These are phyloP conservation scores for Auricularia sp. DNA, from an alignment of 768 basidiomycete species.

Conservation along the genomic window DNA sequence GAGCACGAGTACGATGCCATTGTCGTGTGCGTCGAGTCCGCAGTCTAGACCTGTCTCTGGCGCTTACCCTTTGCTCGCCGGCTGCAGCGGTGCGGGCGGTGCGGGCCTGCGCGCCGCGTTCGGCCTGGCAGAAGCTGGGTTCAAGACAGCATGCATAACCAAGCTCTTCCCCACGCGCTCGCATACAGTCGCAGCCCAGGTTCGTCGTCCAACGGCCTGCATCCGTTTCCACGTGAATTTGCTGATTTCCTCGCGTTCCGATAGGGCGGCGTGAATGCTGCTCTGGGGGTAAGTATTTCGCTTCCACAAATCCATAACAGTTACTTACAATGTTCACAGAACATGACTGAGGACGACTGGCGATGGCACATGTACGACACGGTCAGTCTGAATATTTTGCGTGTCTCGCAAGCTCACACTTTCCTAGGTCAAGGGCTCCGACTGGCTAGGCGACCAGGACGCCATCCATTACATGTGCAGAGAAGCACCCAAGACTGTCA, in stretches of 20 bases:
- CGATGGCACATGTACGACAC: constrained; percentile 99
- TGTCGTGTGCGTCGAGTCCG: constrained; percentile 65
- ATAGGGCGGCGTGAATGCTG: constrained; percentile 96
- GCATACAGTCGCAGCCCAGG: constrained; percentile 98
- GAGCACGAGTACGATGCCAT: constrained; percentile 99
- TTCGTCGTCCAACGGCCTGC: constrained; percentile 19
- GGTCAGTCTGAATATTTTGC: constrained; percentile 33
- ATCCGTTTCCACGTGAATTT: not conserved
- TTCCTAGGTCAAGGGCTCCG: constrained; percentile 87
- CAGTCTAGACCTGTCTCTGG: not conserved
- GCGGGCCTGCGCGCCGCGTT: constrained; percentile 97
- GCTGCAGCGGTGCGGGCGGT: constrained; percentile 85
- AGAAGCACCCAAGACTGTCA: constrained; percentile 88
- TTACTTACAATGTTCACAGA: constrained; percentile 41
- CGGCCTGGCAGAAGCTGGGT: constrained; percentile 94
- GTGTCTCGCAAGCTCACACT: constrained; percentile 11
- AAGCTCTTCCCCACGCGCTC: constrained; percentile 97
- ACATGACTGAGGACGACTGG: constrained; percentile 99
- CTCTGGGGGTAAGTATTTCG: constrained; percentile 54
- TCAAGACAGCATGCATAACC: constrained; percentile 98
- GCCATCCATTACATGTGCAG: constrained; percentile 99
- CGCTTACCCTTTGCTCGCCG: constrained; percentile 9
- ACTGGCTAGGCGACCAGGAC: constrained; percentile 99
- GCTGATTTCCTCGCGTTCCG: constrained; percentile 11
- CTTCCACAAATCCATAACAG: not conserved